Base-by-base conservation (phyloP, 495 filamentous ascomycete species). In the Penicillium diatomitis region DNA sequence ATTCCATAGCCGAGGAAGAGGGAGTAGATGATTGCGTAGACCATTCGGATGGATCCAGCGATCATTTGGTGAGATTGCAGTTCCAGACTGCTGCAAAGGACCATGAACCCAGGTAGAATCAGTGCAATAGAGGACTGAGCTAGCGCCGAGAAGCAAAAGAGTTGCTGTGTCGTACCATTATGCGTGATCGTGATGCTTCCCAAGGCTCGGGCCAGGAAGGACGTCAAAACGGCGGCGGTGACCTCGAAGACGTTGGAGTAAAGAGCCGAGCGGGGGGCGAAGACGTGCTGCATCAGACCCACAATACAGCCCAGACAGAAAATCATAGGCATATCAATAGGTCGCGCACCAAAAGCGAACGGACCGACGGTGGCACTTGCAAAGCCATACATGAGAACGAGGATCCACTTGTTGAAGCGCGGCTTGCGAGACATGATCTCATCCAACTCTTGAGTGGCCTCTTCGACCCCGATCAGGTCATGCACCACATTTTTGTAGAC, bases 401-500 rank as follows among this genome's bases (percentile, higher is more conserved):
- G 72, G 10, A 87, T 46, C 88, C 87, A 92, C 12, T 73, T 72
- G 49, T 73, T 77, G 60, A 85, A 86, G 39, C 87, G 85, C 6
- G 78, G 73, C 41, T 78, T 78, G 12, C 78, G 73, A 2, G 68
- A 59, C 61, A 84, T 85, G 53, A 96, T 80, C 9, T 73, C 76
- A 44, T 89, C 77, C 1, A 96, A 71, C 27, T 81, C 74, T 9
- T 73, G 65, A 2, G 81, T 92, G 0, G 89, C 91, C 57, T 95
- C 87, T 48, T 95, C 89, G 39, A 91, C 85, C 9, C 85, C 81
- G 41, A 94, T 84, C 9, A 84, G 70, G 64, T 95, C 90, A 58
- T 96, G 90, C 8, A 95, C 82, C 27, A 96, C 87, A 49, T 88
- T 83, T 64, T 97, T 97, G 69, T 96, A 97, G 29, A 95, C 82